Evolutionary conservation across 345 rosid species (phyloP), one percentile per base, ranked within the genome.

Genomic region (Isatis tinctoria): DNA sequence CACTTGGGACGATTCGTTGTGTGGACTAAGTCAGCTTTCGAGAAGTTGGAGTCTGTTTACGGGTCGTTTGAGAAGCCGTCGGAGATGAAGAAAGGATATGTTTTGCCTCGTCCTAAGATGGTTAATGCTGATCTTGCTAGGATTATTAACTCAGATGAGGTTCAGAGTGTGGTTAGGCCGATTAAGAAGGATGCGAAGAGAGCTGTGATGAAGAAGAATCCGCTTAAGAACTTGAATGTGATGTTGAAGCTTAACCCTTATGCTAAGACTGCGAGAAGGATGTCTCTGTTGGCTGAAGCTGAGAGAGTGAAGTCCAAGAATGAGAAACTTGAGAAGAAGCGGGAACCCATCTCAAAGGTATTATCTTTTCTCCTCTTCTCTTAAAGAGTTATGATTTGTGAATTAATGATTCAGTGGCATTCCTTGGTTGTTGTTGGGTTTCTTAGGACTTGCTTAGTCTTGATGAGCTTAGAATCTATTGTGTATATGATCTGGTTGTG

Each of bases 11-110:
- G 96, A 40, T 87, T 91, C 48, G 84, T 91, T 10, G 84, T 91
- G 52, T 91, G 97, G 97, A 91, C 96, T 8, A 89, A 91, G 41
- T 86, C 95, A 0, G 96, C 97, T 5, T 82, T 89, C 2, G 96
- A 91, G 81, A 91, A 86, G 84, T 83, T 91, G 1, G 97, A 91
- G 16, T 78, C 88, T 1, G 85, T 91, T 54, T 91, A 86, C 4
- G 97, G 97, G 0, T 75, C 91, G 1, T 91, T 89, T 8, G 93
- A 89, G 13, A 87, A 89, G 83, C 36, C 62, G 0, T 85, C 97
- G 0, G 93, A 89, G 80, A 86, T 82, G 88, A 89, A 91, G 87
- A 89, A 86, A 68, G 92, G 93, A 0, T 91, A 91, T 32, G 83
- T 87, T 60, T 91, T 36, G 93, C 95, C 48, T 0, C 86, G 97